Base-by-base conservation (phyloP, 2,329 filamentous ascomycete genomes). In the Cadophora sp. region DNA sequence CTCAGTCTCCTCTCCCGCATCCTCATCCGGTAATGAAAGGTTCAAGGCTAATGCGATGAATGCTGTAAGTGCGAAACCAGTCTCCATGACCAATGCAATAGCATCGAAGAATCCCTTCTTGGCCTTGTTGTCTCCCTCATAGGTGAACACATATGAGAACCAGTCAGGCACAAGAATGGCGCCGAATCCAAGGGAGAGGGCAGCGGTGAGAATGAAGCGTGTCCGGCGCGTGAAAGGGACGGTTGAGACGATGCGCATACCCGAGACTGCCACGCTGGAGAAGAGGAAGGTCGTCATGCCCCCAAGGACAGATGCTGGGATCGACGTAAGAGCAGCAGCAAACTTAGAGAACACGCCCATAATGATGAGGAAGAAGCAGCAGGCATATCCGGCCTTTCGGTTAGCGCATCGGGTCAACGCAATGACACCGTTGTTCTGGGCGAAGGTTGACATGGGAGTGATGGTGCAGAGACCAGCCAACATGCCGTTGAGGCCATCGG, bases 311-410 rank as follows among this genome's bases (percentile, higher is more conserved):
- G 87, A 77, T 1, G 84, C 80, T 0, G 92, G 92, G 71, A 96
- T 95, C 4, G 92, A 86, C 4, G 93, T 91, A 4, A 96, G 87
- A 0, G 91, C 86, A 0, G 92, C 92, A 0, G 92, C 92, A 73
- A 95, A 94, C 79, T 96, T 96, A 73, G 91, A 88, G 74, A 95
- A 93, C 69, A 96, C 82, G 19, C 93, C 93, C 88, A 94, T 93
- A 72, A 96, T 79, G 69, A 96, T 80, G 12, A 96, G 85, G 82
- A 94, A 94, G 75, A 91, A 84, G 77, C 87, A 93, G 76, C 89
- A 91, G 60, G 89, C 91, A 77, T 93, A 94, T 4, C 93, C 93
- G 5, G 92, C 93, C 58, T 89, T 91, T 64, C 92, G 87, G 78
- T 93, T 95, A 0, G 92, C 92, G 77, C 92, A 95, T 19, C 92